Evolutionary conservation across 108 stramenopile genomes (phyloP), one percentile per base, ranked within the genome.

Genomic region (Epipyxis sp.): DNA sequence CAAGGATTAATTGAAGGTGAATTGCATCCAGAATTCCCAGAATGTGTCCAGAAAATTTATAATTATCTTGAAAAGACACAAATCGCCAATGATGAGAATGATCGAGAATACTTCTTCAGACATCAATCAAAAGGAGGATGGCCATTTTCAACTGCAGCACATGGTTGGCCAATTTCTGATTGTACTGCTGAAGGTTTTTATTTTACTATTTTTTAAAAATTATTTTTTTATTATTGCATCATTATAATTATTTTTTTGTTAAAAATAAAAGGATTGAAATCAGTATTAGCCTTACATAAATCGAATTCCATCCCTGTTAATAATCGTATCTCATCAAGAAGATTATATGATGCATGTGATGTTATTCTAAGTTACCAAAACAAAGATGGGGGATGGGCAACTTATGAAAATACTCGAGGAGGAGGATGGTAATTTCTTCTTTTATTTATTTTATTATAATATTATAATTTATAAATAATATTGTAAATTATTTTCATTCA

Each of bases 101-200:
- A 89, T 46, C 88, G 94, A 20, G 78, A 91, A 44, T 85, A 90
- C 77, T 97, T 81, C 77, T 97, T 92, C 78, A 91, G 98, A 61
- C 94, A 95, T 81, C 89, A 94, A 32, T 93, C 93, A 37, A 86
- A 93, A 82, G 97, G 98, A 1, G 98, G 98, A 35, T 99, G 98
- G 98, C 96, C 98, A 1, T 99, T 99, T 83, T 91, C 90, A 42
- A 95, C 98, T 40, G 88, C 89, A 37, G 98, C 96, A 39, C 94
- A 99, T 88, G 96, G 96, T 71, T 99, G 98, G 98, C 98, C 98
- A 30, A 97, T 99, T 76, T 88, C 91, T 44, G 98, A 99, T 87
- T 99, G 98, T 87, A 97, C 98, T 32, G 90, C 91, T 29, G 98
- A 99, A 86, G 98, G 95, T 16, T n/a, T n/a, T n/a, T n/a, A n/a